These are phyloP conservation scores for Sarocladium oryzae DNA, from an alignment of 2,329 filamentous ascomycete genomes.

Conservation along the genomic window DNA sequence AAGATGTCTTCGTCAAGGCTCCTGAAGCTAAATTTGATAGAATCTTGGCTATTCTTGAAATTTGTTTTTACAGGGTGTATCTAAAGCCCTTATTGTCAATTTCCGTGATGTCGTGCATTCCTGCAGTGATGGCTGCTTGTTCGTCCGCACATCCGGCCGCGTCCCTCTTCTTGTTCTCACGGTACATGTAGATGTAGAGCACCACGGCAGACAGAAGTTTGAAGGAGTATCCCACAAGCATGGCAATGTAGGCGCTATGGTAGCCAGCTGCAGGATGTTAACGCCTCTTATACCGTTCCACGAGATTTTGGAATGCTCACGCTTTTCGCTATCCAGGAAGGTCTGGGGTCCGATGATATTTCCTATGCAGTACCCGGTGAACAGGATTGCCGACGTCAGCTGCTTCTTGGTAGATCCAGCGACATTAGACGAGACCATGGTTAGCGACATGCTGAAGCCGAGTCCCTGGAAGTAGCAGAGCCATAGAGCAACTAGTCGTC, in stretches of 20 bases:
- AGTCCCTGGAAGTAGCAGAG: conserved; percentile 12
- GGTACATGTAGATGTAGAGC: conserved; percentile 7
- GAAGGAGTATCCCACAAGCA: conserved; percentile 27
- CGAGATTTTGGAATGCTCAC: background rate
- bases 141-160: background rate
- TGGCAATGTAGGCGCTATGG: conserved; percentile 30
- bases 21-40: no score
- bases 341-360: conserved; percentile 13
- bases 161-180: conserved; percentile 7
- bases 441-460: conserved; percentile 12
- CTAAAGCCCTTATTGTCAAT: conserved; percentile 8
- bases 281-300: background rate
- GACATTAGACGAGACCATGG: conserved; percentile 12
- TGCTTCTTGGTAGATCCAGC: conserved; percentile 15
- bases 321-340: conserved; percentile 9
- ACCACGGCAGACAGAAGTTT: conserved; percentile 2
- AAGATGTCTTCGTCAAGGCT: no score
- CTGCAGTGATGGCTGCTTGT: conserved; percentile 4
- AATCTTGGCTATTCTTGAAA: no score
- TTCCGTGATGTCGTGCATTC: conserved; percentile 8
- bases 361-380: conserved; percentile 11
- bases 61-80: conserved; percentile 5
- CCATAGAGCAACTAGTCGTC: conserved; percentile 11
- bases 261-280: conserved; percentile 7
- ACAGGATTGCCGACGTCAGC: conserved; percentile 10